Conservation (phyloP, 345 rosid genomes). For the Heritiera littoralis region DNA sequence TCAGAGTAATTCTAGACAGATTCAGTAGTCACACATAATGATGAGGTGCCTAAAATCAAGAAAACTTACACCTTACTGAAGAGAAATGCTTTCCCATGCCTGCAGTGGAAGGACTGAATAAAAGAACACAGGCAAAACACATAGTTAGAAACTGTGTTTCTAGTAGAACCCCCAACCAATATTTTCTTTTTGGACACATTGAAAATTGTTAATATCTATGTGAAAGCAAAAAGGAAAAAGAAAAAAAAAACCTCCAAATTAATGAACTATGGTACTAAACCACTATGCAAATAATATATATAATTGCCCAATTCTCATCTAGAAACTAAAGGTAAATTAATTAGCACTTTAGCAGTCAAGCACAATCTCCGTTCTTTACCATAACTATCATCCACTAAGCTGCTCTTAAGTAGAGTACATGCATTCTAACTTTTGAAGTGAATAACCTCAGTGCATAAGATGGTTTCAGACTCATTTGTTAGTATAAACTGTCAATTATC, state of each 20-base stretch:
- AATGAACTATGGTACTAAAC: neutral
- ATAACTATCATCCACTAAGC: neutral
- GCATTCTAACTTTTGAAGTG: neutral
- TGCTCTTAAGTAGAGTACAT: neutral
- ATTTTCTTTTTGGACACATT: conserved; percentile 11
- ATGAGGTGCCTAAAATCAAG: conserved; percentile 32
- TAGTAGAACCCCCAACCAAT: conserved; percentile 14
- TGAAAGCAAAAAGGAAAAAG: neutral
- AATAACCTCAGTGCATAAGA: neutral
- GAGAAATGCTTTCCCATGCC: conserved; percentile 98
- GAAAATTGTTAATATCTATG: neutral
- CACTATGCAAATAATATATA: neutral
- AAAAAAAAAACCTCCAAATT: neutral
- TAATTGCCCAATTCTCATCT: neutral
- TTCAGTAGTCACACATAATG: neutral
- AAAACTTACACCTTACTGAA: conserved; percentile 96
- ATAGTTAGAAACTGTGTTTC: conserved; percentile 38
- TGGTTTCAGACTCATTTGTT: neutral
- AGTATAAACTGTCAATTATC: neutral
- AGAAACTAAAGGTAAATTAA: neutral
- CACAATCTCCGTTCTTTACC: neutral
- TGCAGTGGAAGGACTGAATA: conserved; percentile 81
- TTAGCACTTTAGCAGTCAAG: neutral
- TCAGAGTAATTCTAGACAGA: conserved; percentile 7
- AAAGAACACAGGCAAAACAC: conserved; percentile 35